Conservation (phyloP, 2,329 filamentous ascomycete genomes). For the Diplodia sapinea region DNA sequence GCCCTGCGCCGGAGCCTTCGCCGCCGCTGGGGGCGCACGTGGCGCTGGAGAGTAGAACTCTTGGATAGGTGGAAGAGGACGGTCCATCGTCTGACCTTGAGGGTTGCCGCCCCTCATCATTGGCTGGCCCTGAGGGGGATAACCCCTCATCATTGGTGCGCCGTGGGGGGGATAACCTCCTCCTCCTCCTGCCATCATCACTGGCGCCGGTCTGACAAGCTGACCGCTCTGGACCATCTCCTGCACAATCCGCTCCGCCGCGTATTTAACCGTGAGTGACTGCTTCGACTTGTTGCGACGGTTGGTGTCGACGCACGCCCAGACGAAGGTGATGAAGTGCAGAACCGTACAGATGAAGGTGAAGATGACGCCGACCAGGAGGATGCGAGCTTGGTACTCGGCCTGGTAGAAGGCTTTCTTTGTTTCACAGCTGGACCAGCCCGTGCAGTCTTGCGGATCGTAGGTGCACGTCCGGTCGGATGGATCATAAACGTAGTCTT, state of each 20-base stretch:
- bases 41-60: slow-evolving; percentile 10
- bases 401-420: slow-evolving; percentile 39
- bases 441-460: neutral
- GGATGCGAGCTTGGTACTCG: slow-evolving; percentile 35
- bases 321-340: slow-evolving; percentile 47
- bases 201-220: slow-evolving; percentile 15
- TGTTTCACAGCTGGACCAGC: slow-evolving; percentile 40
- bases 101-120: neutral
- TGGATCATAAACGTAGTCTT: slow-evolving; percentile 11
- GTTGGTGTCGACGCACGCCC: slow-evolving; percentile 48
- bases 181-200: neutral
- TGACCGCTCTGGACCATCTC: slow-evolving; percentile 21
- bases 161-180: neutral
- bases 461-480: slow-evolving; percentile 6
- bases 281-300: slow-evolving; percentile 33
- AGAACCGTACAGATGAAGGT: slow-evolving; percentile 42
- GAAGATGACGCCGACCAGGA: slow-evolving; percentile 40
- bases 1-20: neutral
- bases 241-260: slow-evolving; percentile 20
- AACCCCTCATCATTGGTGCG: neutral
- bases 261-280: neutral
- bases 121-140: neutral
- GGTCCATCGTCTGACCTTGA: neutral
- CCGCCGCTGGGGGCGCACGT: neutral
- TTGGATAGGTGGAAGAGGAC: neutral